Evolutionary conservation across 2,329 filamentous ascomycete genomes (phyloP), one percentile per base, ranked within the genome.

Genomic region (Trichoderma citrinoviride): DNA sequence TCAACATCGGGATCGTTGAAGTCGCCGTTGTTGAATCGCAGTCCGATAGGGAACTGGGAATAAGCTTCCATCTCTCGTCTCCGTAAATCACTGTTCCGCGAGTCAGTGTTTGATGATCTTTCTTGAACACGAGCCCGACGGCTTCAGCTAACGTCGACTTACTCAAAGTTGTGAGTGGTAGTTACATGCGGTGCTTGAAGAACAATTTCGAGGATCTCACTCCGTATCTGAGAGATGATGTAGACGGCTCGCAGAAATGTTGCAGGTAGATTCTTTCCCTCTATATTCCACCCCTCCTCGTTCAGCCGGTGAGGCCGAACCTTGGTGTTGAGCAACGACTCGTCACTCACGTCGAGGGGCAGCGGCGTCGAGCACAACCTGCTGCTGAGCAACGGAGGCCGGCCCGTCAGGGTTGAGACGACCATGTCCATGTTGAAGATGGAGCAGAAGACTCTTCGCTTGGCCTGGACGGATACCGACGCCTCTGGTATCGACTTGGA

Each of bases 1-100:
- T 80, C 75, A 7, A 78, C 74, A 52, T 82, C 74, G 0, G 81
- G 73, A 37, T 83, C 76, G 1, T 78, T 74, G 58, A 87, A 71
- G 68, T 87, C 84, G 7, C 56, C 52, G 6, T 27, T 50, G 33
- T 61, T 27, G 29, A 66, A 66, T n/a, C 29, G 53, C 7, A 67
- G 19, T 2, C 37, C 54, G 1, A 49, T 17, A 12, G 66, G 66
- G 10, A 67, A 67, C 23, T 50, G 52, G 4, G 53, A 27, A 5
- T 60, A 54, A 15, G 43, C 23, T 7, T 60, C 58, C 47, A 66
- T 27, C 37, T 50, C 62, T 40, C 55, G 55, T 44, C 37, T 65
- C 15, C 55, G 41, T 0, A 65, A 10, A 19, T 49, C 27, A 12
- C 62, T 65, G 7, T 33, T 25, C 17, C 0, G 7, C 3, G 8